phyloP scores from a whole-genome alignment of 176 grass and related monocot genomes.

The Calamus simplicifolius region DNA sequence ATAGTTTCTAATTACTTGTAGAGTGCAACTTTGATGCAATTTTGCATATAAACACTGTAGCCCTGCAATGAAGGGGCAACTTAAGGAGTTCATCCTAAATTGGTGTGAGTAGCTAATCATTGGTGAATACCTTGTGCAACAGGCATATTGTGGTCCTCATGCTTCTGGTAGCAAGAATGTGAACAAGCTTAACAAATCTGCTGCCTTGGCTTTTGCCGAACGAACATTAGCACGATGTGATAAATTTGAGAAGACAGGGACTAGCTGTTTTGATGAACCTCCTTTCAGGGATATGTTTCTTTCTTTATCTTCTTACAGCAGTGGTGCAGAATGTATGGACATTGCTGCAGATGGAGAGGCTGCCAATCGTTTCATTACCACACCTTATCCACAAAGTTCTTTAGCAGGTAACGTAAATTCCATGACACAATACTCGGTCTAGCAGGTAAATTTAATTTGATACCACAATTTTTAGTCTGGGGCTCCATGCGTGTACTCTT shows the following conservation, averaged over 20 bases:
- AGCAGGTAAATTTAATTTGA: background rate
- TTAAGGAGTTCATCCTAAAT: too few species aligned
- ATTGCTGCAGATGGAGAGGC: slow-evolving; percentile 18
- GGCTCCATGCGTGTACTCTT: too few species aligned
- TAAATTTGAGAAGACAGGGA: slow-evolving; percentile 40
- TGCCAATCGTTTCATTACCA: slow-evolving; percentile 1
- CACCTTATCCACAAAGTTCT: background rate
- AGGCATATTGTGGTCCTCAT: slow-evolving; percentile 45
- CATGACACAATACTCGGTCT: too few species aligned
- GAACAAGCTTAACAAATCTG: slow-evolving; percentile 42
- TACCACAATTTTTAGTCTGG: too few species aligned
- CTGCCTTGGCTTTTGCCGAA: slow-evolving; percentile 47
- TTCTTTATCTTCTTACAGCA: slow-evolving; percentile 40
- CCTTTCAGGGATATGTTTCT: slow-evolving; percentile 55
- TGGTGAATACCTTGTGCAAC: slow-evolving; percentile 7
- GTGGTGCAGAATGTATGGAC: slow-evolving; percentile 18
- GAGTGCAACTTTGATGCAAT: too few species aligned
- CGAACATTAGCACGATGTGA: slow-evolving; percentile 34
- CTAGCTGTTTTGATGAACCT: slow-evolving; percentile 44
- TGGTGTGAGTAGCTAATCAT: too few species aligned
- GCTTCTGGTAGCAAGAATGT: slow-evolving; percentile 46
- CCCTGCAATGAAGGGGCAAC: too few species aligned
- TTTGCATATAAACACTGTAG: too few species aligned
- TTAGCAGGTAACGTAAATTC: background rate
- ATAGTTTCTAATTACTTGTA: too few species aligned